Base-by-base conservation (phyloP, 495 filamentous ascomycete genomes). In the Cercophora newfieldiana region DNA sequence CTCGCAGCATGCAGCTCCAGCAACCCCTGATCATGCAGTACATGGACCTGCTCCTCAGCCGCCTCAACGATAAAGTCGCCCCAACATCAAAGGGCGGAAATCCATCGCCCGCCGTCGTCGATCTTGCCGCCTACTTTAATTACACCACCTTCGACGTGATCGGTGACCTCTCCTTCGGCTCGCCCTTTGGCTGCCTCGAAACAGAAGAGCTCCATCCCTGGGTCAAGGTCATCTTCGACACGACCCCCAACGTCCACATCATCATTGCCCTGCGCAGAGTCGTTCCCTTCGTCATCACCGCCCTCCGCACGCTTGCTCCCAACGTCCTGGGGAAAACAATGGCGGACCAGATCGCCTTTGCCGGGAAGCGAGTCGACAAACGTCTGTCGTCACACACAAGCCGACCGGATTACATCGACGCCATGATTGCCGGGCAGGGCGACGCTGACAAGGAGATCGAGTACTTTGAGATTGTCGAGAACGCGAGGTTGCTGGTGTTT, bases 91-190 rank as follows among this genome's bases (percentile, higher is more conserved):
- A 33, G 30, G 30, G n/a, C n/a, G n/a, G 30, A 33, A 33, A 33
- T 33, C 5, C 30, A 33, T 47, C 47, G 1, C 48, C 44, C 3
- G 69, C 31, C 58, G 64, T 70, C 12, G 65, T 78, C 14, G 69
- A 81, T 29, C 69, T 80, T 69, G 65, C 63, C 0, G 59, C 79
- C 12, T 88, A 83, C 83, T 83, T 78, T 64, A 87, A 85, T 47
- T 86, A 71, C 47, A 77, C 75, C 12, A 87, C 85, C 0, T 89
- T 89, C 59, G 86, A 88, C 59, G 74, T 88, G 2, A 82, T 84
- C 26, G 83, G 86, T 0, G 83, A 88, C 64, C 69, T 89, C 1
- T 76, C 78, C 1, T 85, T 88, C 62, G 86, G 84, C 0, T 73
- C 83, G 57, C 69, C 85, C 0, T 85, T 89, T 64, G 77, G 80